phyloP scores from a whole-genome alignment of 2,329 filamentous ascomycete genomes.

The Sporothrix mexicana region DNA sequence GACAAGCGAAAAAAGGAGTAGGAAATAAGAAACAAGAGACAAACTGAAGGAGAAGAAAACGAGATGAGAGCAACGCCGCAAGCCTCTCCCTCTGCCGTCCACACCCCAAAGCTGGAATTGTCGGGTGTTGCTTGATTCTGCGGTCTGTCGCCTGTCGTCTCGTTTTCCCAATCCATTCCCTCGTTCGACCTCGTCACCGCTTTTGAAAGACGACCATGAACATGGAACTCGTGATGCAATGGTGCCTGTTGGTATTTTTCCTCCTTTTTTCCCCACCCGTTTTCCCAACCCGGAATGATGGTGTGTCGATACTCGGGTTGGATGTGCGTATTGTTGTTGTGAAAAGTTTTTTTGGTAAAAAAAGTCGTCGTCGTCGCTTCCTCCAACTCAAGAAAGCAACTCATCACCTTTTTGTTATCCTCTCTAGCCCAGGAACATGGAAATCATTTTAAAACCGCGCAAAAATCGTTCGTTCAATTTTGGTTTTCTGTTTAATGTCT shows the following conservation, averaged over 20 bases:
- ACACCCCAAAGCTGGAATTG: conserved; percentile 6
- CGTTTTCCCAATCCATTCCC: neutral
- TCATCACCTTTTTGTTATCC: neutral
- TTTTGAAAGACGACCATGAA: neutral
- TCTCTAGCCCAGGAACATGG: neutral
- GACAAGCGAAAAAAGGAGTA: neutral
- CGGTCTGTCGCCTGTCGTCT: neutral
- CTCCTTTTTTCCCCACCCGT: neutral
- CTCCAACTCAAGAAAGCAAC: neutral
- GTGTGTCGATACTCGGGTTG: neutral
- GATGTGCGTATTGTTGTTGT: conserved; percentile 7
- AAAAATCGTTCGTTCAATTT: conserved; percentile 19
- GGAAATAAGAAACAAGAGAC: neutral
- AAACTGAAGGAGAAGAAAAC: conserved; percentile 6
- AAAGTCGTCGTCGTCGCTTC: neutral
- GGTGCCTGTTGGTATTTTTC: neutral
- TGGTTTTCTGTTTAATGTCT: conserved; percentile 58
- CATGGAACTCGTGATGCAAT: neutral
- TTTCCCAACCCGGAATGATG: neutral
- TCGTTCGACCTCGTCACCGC: neutral
- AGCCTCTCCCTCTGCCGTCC: conserved; percentile 7
- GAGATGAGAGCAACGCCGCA: neutral
- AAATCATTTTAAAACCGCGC: conserved; percentile 12
- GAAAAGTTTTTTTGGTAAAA: neutral
- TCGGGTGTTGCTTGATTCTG: conserved; percentile 21